Conservation (phyloP, 2,329 filamentous ascomycete species). For the Diplodia scrobiculata region DNA sequence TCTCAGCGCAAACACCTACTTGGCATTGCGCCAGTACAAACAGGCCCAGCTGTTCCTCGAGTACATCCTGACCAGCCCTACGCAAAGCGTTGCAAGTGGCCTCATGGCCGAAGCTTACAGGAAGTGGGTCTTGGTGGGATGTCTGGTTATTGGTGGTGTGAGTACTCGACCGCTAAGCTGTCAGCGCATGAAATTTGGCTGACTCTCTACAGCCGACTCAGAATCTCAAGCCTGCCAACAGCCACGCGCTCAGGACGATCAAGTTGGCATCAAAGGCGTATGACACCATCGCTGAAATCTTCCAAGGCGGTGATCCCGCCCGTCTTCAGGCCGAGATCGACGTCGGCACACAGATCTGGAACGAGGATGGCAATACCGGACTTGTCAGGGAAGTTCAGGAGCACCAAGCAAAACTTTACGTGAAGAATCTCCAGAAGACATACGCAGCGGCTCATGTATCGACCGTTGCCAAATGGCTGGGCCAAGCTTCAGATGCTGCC, state of each 20-base stretch:
- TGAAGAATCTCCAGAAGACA: constrained; percentile 70
- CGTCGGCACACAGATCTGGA: constrained; percentile 62
- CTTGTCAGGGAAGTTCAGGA: constrained; percentile 70
- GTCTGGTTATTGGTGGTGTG: constrained; percentile 69
- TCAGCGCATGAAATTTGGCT: not conserved
- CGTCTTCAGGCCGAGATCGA: constrained; percentile 67
- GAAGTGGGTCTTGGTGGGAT: constrained; percentile 79
- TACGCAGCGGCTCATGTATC: constrained; percentile 66
- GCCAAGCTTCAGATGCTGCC: constrained; percentile 54
- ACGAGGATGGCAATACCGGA: constrained; percentile 70
- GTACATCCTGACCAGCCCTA: constrained; percentile 64
- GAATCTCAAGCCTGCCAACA: constrained; percentile 60
- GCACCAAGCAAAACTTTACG: constrained; percentile 73
- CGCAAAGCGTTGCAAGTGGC: constrained; percentile 66
- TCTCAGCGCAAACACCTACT: constrained; percentile 52
- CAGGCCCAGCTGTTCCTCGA: constrained; percentile 53
- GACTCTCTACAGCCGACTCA: constrained; percentile 44
- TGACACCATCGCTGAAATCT: constrained; percentile 67
- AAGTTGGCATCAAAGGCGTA: constrained; percentile 68
- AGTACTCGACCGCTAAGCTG: constrained; percentile 33
- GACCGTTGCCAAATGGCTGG: constrained; percentile 56
- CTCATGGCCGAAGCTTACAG: constrained; percentile 89
- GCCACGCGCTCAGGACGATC: constrained; percentile 59
- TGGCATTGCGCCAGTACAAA: constrained; percentile 48
- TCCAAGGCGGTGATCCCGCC: constrained; percentile 61